phyloP scores from a whole-genome alignment of 805 yeast genomes.

The Lachancea fermentati region DNA sequence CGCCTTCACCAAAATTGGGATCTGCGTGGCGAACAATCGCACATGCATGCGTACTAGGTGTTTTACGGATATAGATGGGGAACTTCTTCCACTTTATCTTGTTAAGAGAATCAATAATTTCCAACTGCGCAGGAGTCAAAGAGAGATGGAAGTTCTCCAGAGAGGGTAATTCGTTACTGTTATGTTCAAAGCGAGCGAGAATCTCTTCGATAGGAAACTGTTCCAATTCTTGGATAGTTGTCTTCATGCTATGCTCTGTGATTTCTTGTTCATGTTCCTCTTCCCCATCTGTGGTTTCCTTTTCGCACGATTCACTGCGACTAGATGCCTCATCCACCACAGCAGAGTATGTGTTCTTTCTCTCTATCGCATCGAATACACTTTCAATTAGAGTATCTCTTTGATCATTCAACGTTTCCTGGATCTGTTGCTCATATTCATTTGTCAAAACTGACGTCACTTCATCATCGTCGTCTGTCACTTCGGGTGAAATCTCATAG shows the following conservation, averaged over 20 bases:
- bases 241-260: constrained; percentile 7
- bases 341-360: constrained; percentile 19
- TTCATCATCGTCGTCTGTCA: constrained; percentile 10
- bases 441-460: constrained; percentile 10
- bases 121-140: constrained; percentile 36
- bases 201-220: constrained; percentile 11
- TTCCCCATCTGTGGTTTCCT: neutral
- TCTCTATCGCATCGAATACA: constrained; percentile 49
- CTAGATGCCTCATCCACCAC: constrained; percentile 15
- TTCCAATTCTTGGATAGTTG: constrained; percentile 17
- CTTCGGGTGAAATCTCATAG: constrained; percentile 14
- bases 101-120: constrained; percentile 54
- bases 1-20: constrained; percentile 62
- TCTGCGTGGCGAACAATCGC: constrained; percentile 62
- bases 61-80: constrained; percentile 61
- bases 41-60: constrained; percentile 74
- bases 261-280: neutral
- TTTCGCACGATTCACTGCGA: neutral
- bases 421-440: constrained; percentile 30
- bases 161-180: constrained; percentile 5
- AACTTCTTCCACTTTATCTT: constrained; percentile 59
- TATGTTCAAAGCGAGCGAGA: neutral
- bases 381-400: constrained; percentile 63
- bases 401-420: constrained; percentile 48
- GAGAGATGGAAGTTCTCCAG: constrained; percentile 16